Base-by-base conservation (phyloP, 768 basidiomycete species). In the Tubosaeta sp. region DNA sequence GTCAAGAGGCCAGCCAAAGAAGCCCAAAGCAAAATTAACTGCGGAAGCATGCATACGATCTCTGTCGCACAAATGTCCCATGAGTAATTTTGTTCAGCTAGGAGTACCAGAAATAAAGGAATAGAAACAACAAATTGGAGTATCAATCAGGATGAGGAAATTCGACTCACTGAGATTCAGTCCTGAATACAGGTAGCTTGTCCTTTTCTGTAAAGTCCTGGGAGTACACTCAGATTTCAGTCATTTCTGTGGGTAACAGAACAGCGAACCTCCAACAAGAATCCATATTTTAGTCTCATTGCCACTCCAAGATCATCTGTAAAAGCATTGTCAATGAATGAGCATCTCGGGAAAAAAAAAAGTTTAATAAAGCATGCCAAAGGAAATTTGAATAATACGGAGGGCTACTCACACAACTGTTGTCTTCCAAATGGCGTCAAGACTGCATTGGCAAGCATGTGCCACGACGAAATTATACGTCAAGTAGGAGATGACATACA, bases 361-460 rank as follows among this genome's bases (percentile, higher is more conserved):
- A 16, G 16, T 10, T 35, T 18, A 13, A 13, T 36, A 6, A 18
- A 39, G 36, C 9, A 38, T 12, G 3, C 36, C 18, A 38, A 19
- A 5, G 18, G 11, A 16, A 40, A 14, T 25, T 18, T 21, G 18
- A 32, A 30, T 39, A n/a, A 42, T 29, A 9, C 1, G 9, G 14
- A 22, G 13, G 24, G 4, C 16, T 9, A 71, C 84, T 51, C 51
- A 87, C 85, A 94, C 4, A 94, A 70, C 58, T 96, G 92, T 59
- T 89, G 83, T 43, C 93, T 74, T 42, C 93, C 92, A 54, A 94
- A 94, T 0, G 92, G 90, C n/a, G 92, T 93, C 52, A 94, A 71
- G 29, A 90, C 85, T 88, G 30, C 19, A 16, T 39, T 18, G 22
- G 11, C 11, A 30, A 16, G 13, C 18, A 22, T 21, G 30, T 21